Evolutionary conservation across 768 basidiomycete species (phyloP).

Genomic region (Boletus fagicola): DNA sequence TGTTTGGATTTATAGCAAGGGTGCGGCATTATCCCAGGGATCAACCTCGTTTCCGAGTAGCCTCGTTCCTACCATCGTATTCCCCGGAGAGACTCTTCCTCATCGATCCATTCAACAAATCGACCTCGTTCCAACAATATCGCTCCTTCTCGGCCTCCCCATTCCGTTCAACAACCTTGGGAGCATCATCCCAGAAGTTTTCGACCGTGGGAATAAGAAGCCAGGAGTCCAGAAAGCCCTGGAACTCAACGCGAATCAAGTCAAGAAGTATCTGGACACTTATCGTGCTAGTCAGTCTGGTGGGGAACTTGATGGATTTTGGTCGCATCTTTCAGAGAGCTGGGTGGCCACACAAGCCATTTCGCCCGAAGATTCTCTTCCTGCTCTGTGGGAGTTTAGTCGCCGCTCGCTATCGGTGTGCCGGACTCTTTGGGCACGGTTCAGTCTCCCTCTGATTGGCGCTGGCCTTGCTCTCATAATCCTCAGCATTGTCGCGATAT

Average conservation of each 20-base stretch:
- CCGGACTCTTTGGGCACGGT: slow-evolving; percentile 91
- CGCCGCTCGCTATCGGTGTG: slow-evolving; percentile 53
- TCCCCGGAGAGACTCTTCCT: slow-evolving; percentile 53
- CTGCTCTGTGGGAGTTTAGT: slow-evolving; percentile 24
- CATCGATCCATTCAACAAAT: slow-evolving; percentile 85
- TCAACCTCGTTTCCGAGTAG: slow-evolving; percentile 41
- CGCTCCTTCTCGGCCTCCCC: slow-evolving; percentile 86
- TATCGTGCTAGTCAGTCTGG: slow-evolving; percentile 74
- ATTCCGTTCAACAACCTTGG: slow-evolving; percentile 97
- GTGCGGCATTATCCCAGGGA: slow-evolving; percentile 43
- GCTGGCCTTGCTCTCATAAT: slow-evolving; percentile 66
- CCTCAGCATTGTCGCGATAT: slow-evolving; percentile 52
- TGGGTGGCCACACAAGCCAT: slow-evolving; percentile 40
- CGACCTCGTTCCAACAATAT: slow-evolving; percentile 85
- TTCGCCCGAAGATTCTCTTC: slow-evolving; percentile 23
- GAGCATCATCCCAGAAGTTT: slow-evolving; percentile 86
- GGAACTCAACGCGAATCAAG: slow-evolving; percentile 68
- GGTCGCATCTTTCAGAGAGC: slow-evolving; percentile 47
- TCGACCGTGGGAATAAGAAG: slow-evolving; percentile 48
- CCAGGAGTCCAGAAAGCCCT: slow-evolving; percentile 56
- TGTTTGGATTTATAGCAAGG: slow-evolving; percentile 92
- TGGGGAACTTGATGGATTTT: slow-evolving; percentile 67
- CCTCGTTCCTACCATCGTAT: slow-evolving; percentile 53
- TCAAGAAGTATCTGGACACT: slow-evolving; percentile 69
- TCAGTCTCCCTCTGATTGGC: slow-evolving; percentile 75